Evolutionary conservation across 768 basidiomycete genomes (phyloP), one percentile per base, ranked within the genome.

Genomic region (Pisolithus marmoratus): DNA sequence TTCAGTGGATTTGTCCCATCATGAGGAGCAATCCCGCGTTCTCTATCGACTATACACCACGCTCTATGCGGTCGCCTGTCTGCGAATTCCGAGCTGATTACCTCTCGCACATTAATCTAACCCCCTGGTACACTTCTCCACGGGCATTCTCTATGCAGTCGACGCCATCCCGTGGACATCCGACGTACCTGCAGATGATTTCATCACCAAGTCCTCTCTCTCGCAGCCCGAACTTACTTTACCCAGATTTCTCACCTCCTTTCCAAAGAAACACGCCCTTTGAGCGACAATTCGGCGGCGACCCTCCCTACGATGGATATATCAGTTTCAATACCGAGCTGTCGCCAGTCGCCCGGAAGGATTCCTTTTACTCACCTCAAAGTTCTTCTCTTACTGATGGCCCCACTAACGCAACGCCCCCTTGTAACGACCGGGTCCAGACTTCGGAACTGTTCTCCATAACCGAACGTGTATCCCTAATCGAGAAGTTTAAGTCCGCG

Each of bases 401-500:
- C 20, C 51, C 40, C 7, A 26, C 43, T 26, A 8, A 22, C 26
- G 45, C 43, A 8, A 45, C 52, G 1, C 52, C 41, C 29, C 41
- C 31, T 49, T 23, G 12, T 19, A 44, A 51, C 50, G 24, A 41
- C 40, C 47, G 6, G 45, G 8, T 34, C 14, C 20, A 40, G 17
- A 49, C 42, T 37, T 65, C 48, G 50, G 50, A 53, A 29, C 46
- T 38, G n/a, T 19, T 19, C 4, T 46, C 48, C 19, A 37, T n/a
- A 14, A 15, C 37, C 41, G 54, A 50, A 46, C 60, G 60, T 9
- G 55, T 63, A n/a, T 67, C 58, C 24, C 36, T 63, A 26, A 61
- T 67, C 43, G 57, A 68, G 20, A 69, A 34, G 38, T 65, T 67
- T 37, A 58, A 63, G 17, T 65, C 62, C 23, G 63, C 62, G 15